Evolutionary conservation across 2,329 filamentous ascomycete species (phyloP).

Genomic region (Stemphylium vesicarium): DNA sequence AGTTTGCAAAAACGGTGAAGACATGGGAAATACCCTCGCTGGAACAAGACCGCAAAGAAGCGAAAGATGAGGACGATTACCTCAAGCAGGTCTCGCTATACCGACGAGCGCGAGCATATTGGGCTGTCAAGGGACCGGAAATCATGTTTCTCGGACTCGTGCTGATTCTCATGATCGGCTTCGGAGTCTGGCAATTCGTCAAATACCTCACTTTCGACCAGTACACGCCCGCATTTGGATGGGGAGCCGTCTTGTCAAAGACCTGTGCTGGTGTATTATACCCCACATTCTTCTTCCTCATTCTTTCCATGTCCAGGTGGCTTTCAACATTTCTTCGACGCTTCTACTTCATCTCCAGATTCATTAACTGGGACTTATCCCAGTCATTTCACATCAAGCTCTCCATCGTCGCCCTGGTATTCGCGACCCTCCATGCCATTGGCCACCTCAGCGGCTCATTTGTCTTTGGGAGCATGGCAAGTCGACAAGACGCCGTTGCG

Average conservation of each 20-base stretch:
- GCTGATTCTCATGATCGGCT: conserved; percentile 55
- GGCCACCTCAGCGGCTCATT: conserved; percentile 63
- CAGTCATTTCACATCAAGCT: conserved; percentile 64
- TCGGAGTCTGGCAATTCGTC: conserved; percentile 63
- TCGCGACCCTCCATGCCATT: conserved; percentile 61
- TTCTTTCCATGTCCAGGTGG: conserved; percentile 65
- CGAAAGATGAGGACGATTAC: conserved; percentile 57
- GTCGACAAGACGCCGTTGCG: conserved; percentile 55
- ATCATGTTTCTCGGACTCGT: conserved; percentile 59
- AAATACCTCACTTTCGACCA: conserved; percentile 56
- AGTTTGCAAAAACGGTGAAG: conserved; percentile 55
- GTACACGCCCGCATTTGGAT: conserved; percentile 60
- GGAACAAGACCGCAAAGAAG: conserved; percentile 56
- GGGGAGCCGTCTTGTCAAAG: conserved; percentile 64
- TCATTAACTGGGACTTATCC: conserved; percentile 64
- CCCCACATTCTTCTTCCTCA: conserved; percentile 64
- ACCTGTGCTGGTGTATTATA: conserved; percentile 62
- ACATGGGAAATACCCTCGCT: conserved; percentile 58
- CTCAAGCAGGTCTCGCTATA: conserved; percentile 54
- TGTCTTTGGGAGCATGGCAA: conserved; percentile 55
- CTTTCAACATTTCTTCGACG: conserved; percentile 60
- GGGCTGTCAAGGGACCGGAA: conserved; percentile 62
- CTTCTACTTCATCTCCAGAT: conserved; percentile 60
- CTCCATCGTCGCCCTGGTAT: conserved; percentile 57
- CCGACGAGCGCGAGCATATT: conserved; percentile 59